Percentiles rank a stretch among this genome's conserved stretches.
Evolutionary conservation across 2,329 filamentous ascomycete species (phyloP).

Genomic region (Plenodomus biglobosus): DNA sequence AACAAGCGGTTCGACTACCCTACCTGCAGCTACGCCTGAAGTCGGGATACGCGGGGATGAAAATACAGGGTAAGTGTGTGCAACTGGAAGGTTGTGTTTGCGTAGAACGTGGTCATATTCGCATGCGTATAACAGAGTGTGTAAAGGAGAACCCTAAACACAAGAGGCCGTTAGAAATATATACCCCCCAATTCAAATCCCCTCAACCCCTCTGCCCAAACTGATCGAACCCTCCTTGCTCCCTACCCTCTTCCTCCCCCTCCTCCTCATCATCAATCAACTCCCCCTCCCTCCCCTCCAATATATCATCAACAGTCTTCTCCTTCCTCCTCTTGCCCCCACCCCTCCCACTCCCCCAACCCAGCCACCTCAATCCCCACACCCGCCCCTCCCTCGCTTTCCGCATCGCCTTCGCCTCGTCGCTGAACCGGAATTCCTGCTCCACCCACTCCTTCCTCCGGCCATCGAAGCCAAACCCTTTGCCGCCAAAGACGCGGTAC

Average conservation of each 20-base stretch:
- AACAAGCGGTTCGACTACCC: too few species aligned
- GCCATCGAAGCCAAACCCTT: conserved; percentile 45
- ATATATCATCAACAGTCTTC: neutral
- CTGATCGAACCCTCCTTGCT: too few species aligned
- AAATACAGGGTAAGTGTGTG: too few species aligned
- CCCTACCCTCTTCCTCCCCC: neutral
- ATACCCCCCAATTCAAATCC: neutral
- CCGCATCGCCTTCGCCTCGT: conserved; percentile 1
- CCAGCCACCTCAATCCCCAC: neutral
- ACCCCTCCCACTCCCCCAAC: conserved; percentile 2
- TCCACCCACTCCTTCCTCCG: conserved; percentile 30
- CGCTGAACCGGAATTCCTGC: conserved; percentile 1
- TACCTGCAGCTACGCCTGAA: too few species aligned
- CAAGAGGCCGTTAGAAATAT: neutral
- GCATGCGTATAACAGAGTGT: too few species aligned
- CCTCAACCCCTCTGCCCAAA: neutral
- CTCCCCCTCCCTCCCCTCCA: neutral
- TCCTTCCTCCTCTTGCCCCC: neutral
- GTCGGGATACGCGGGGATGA: too few species aligned
- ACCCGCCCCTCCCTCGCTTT: too few species aligned
- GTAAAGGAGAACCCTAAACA: neutral
- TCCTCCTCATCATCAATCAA: neutral
- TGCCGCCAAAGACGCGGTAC: conserved; percentile 36
- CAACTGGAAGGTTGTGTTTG: too few species aligned
- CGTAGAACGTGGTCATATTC: too few species aligned